Evolutionary conservation across 306 rosid genomes (phyloP).

Genomic region (Castanopsis chinensis): DNA sequence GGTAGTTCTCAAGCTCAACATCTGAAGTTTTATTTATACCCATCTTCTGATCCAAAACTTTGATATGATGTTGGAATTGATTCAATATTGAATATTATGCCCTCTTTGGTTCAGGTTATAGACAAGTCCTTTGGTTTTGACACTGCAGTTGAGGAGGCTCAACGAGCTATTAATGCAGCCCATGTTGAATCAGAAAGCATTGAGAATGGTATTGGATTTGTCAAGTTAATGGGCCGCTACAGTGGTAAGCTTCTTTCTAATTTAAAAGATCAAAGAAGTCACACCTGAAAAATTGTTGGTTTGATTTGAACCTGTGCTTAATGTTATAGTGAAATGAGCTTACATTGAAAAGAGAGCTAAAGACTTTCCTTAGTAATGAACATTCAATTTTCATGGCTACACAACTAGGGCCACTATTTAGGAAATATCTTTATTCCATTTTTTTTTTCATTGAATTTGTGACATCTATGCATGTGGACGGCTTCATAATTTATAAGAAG

Average conservation of each 20-base stretch:
- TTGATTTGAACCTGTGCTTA: background rate
- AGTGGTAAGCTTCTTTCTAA: slow-evolving; percentile 51
- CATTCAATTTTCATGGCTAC: too few relatives aligned
- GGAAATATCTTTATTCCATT: too few relatives aligned
- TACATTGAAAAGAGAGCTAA: too few relatives aligned
- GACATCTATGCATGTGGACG: too few relatives aligned
- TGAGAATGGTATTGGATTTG: slow-evolving; percentile 68
- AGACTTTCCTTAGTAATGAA: background rate
- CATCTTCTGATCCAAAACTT: background rate
- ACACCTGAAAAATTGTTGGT: background rate
- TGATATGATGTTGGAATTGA: background rate
- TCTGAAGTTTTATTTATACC: background rate
- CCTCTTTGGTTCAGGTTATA: slow-evolving; percentile 36
- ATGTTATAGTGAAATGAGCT: too few relatives aligned
- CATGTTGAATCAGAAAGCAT: slow-evolving; percentile 70
- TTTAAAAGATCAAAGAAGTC: background rate
- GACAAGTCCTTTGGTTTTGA: slow-evolving; percentile 65
- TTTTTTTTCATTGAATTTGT: too few relatives aligned
- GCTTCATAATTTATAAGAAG: too few relatives aligned
- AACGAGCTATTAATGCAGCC: slow-evolving; percentile 62
- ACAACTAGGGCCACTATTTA: too few relatives aligned
- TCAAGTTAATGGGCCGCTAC: slow-evolving; percentile 73
- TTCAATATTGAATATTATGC: background rate
- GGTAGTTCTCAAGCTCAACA: slow-evolving; percentile 17
- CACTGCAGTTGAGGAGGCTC: slow-evolving; percentile 68